Evolutionary conservation across 306 rosid genomes (phyloP), one percentile per base, ranked within the genome.

Genomic region (Clitoria ternatea): DNA sequence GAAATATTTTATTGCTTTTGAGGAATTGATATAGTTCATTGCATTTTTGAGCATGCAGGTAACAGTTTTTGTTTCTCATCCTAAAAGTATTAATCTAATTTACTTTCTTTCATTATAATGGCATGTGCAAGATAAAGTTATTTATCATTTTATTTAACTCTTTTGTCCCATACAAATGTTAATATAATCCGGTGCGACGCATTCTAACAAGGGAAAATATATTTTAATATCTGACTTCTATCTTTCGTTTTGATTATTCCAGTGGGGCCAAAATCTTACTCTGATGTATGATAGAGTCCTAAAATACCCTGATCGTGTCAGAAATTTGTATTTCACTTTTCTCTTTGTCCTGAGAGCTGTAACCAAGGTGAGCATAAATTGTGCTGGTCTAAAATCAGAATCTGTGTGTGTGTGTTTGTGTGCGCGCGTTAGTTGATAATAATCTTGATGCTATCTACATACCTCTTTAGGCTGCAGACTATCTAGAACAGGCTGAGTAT

Each of bases 291-390:
- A 92, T 71, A 83, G 96, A 29, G 86, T 92, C 72, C 84, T 89
- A 42, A 70, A 83, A 80, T 83, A 87, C 78, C 96, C 96, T 0
- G 96, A 92, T 60, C 98, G 95, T 47, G 96, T 89, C 62, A 69
- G 87, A 68, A 92, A 92, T 71, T 69, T 92, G 89, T 92, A 92
- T 83, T 92, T 92, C 89, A 89, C 95, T 3, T 86, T 74, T 76
- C 98, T 92, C 80, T 92, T 92, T 27, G 92, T 92, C 70, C 90
- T 92, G 59, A 89, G 98, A 81, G 96, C 96, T 35, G 96, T 86
- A 69, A 87, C 95, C 40, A 92, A 92, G 84, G 98, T 92, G 75
- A 78, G 90, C 74, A 17, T 32, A 54, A 13, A 74, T 70, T 61
- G 3, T 45, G n/a, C 64, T 48, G 24, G 32, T 45, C 48, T 49